Percentiles rank a stretch among this genome's conserved stretches.
phyloP scores from a whole-genome alignment of 202 grass and related monocot species.

The Carex arenaria region DNA sequence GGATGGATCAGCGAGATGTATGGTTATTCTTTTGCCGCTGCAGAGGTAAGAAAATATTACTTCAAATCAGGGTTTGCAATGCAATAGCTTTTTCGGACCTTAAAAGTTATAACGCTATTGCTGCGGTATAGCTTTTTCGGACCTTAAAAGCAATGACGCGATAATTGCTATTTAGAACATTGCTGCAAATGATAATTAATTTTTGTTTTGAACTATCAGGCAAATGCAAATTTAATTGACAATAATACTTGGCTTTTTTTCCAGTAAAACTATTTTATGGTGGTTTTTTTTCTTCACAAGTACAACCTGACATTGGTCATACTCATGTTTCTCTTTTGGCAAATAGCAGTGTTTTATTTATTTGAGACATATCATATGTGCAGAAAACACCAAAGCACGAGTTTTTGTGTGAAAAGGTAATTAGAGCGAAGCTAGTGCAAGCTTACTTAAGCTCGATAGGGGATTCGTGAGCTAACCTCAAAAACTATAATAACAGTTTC shows the following conservation, averaged over 20 bases:
- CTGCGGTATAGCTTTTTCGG: too few relatives aligned
- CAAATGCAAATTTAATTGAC: background rate
- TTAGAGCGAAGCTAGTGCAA: background rate
- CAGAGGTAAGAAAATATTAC: constrained; percentile 50
- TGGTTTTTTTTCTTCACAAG: background rate
- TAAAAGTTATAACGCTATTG: too few relatives aligned
- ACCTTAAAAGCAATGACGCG: too few relatives aligned
- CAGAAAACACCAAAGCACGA: background rate
- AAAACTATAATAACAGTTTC: background rate
- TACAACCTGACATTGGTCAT: background rate
- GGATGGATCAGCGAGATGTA: constrained; percentile 99
- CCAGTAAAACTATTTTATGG: background rate
- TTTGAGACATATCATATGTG: background rate
- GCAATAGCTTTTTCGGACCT: too few relatives aligned
- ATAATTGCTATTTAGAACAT: too few relatives aligned
- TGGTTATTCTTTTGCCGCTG: constrained; percentile 90
- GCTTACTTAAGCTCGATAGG: background rate
- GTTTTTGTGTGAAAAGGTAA: background rate
- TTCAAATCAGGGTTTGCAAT: background rate
- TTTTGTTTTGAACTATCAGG: background rate
- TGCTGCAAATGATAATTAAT: background rate
- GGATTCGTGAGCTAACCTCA: background rate
- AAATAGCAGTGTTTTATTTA: background rate
- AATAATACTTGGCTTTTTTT: background rate
- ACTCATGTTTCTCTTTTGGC: background rate